Conservation (phyloP, 2,329 filamentous ascomycete species). For the Geosmithia flava region DNA sequence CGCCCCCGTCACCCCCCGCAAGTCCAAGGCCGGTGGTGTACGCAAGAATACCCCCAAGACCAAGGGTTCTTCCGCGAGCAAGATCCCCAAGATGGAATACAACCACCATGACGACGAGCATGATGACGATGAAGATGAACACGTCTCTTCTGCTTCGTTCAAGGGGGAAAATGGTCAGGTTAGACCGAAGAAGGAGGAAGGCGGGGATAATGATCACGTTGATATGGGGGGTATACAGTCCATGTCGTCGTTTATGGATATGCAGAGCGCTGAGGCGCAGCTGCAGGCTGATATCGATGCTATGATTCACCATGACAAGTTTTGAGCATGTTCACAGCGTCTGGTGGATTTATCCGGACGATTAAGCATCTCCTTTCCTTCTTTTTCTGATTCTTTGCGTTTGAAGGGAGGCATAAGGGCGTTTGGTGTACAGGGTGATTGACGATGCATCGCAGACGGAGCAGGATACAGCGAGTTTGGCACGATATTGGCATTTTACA, state of each 20-base stretch:
- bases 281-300: conserved; percentile 5
- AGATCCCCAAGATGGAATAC: conserved; percentile 2
- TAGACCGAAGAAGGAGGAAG: no score
- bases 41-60: conserved; percentile 11
- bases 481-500: not conserved
- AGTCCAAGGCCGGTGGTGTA: conserved; percentile 8
- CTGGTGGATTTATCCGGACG: no score
- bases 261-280: conserved; percentile 2
- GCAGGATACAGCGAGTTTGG: no score
- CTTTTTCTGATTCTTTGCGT: not conserved
- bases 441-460: no score
- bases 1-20: conserved; percentile 10
- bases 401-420: not conserved
- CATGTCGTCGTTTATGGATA: no score
- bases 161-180: no score
- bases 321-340: conserved; percentile 6
- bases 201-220: no score
- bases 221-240: no score
- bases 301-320: conserved; percentile 3
- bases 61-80: conserved; percentile 8
- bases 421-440: no score
- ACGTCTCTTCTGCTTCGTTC: not conserved
- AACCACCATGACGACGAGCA: not conserved
- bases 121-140: not conserved
- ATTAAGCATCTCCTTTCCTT: not conserved